These are phyloP conservation scores for Tephrocybe sp. DNA, from an alignment of 768 basidiomycete species.

Conservation along the genomic window DNA sequence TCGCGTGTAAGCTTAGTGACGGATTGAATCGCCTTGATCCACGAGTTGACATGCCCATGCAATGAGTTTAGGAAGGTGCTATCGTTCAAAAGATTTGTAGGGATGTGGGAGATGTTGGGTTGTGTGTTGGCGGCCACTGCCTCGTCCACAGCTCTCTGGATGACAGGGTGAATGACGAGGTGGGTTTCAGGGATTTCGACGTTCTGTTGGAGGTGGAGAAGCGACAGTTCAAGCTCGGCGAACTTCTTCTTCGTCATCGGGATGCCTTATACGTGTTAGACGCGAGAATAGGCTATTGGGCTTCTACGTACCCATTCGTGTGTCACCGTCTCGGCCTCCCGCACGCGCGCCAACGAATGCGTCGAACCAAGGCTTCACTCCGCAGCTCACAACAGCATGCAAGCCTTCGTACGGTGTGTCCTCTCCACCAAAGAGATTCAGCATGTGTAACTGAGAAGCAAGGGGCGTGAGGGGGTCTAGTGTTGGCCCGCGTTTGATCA, in stretches of 20 bases:
- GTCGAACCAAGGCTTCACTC: constrained; percentile 98
- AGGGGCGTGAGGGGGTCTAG: constrained; percentile 82
- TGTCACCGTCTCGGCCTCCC: constrained; percentile 70
- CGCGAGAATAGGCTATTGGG: not conserved
- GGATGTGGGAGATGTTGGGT: constrained; percentile 77
- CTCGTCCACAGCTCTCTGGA: constrained; percentile 84
- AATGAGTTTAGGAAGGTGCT: constrained; percentile 91
- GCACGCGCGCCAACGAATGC: constrained; percentile 90
- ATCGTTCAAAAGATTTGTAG: constrained; percentile 76
- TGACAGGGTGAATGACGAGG: constrained; percentile 86
- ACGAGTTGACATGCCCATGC: constrained; percentile 91
- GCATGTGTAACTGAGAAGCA: constrained; percentile 83
- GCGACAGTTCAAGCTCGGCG: constrained; percentile 91
- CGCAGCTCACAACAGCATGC: constrained; percentile 92
- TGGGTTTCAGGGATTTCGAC: constrained; percentile 98
- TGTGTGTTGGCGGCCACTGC: constrained; percentile 54
- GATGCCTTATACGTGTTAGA: constrained; percentile 51
- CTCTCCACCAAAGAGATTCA: constrained; percentile 88
- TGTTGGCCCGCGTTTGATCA: constrained; percentile 89
- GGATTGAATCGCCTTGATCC: constrained; percentile 97
- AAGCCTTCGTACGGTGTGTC: constrained; percentile 94
- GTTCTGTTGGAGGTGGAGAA: constrained; percentile 96
- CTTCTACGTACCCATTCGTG: constrained; percentile 62
- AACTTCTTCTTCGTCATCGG: constrained; percentile 99
- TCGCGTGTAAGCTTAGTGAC: constrained; percentile 96